Evolutionary conservation across 2,329 filamentous ascomycete species (phyloP).

Genomic region (Ophiostoma sp.): DNA sequence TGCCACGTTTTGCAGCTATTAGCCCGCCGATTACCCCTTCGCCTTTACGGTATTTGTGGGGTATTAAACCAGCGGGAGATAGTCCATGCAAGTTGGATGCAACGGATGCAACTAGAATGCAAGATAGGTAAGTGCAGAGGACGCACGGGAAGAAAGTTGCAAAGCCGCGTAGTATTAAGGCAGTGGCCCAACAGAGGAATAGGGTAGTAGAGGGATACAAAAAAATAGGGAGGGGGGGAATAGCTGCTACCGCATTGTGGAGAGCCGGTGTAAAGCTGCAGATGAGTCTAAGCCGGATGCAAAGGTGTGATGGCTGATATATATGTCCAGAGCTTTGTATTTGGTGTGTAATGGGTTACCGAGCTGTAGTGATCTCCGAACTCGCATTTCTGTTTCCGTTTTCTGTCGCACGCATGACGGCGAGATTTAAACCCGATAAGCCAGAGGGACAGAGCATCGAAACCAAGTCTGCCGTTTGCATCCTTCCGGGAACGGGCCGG

Average conservation of each 20-base stretch:
- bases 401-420: background rate
- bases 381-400: background rate
- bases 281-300: background rate
- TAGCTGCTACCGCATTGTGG: background rate
- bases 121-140: background rate
- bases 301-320: background rate
- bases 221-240: background rate
- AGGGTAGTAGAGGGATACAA: background rate
- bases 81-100: background rate
- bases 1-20: slow-evolving; percentile 8
- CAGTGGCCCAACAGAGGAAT: background rate
- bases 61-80: background rate
- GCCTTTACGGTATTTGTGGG: background rate
- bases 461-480: background rate
- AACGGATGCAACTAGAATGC: background rate
- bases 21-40: background rate
- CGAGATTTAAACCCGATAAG: background rate
- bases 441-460: background rate
- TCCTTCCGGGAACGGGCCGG: slow-evolving; percentile 1
- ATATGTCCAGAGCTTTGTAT: background rate
- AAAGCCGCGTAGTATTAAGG: background rate
- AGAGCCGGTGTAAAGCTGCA: background rate
- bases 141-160: background rate
- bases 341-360: background rate
- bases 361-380: background rate